Percentiles rank a stretch among this genome's conserved stretches.
These are phyloP conservation scores for Vanrija sp. DNA, from an alignment of 1,284 basidiomycete species.

Conservation along the genomic window DNA sequence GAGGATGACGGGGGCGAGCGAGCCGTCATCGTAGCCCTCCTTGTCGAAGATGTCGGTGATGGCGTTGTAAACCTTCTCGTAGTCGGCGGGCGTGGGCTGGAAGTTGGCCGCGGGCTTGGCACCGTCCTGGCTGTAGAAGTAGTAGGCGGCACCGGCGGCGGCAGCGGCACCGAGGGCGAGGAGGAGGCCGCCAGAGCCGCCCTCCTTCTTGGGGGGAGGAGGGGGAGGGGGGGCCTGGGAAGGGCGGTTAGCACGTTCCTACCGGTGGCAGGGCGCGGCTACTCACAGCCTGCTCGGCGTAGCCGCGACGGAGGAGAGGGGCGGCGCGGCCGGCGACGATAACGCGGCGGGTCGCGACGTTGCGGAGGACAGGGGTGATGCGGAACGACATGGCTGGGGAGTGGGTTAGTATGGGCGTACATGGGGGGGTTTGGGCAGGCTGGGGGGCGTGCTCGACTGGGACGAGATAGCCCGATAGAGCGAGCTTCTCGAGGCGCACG, in stretches of 20 bases:
- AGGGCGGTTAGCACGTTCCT: background rate
- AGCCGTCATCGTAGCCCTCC: slow-evolving; percentile 85
- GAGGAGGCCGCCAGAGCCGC: slow-evolving; percentile 22
- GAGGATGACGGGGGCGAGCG: slow-evolving; percentile 82
- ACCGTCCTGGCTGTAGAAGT: slow-evolving; percentile 42
- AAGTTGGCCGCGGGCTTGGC: slow-evolving; percentile 54
- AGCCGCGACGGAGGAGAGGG: slow-evolving; percentile 27
- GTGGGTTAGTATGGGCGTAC: no score
- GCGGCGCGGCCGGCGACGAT: slow-evolving; percentile 8
- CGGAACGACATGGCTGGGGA: slow-evolving; percentile 31
- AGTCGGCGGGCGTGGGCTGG: slow-evolving; percentile 60
- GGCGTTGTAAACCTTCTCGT: slow-evolving; percentile 87
- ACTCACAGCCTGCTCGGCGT: slow-evolving; percentile 35
- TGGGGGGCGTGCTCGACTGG: no score
- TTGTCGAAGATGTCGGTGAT: slow-evolving; percentile 73
- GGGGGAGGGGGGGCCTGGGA: slow-evolving; percentile 12
- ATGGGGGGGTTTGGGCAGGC: no score
- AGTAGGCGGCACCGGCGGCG: slow-evolving; percentile 43
- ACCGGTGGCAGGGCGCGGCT: background rate
- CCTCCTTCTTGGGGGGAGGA: slow-evolving; percentile 30
- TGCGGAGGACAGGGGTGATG: slow-evolving; percentile 30
- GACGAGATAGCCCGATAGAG: no score
- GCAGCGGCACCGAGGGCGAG: slow-evolving; percentile 32
- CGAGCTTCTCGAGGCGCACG: no score
- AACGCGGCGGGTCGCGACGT: slow-evolving; percentile 22